phyloP scores from a whole-genome alignment of 2,329 filamentous ascomycete species.

The Aspergillus sp. region DNA sequence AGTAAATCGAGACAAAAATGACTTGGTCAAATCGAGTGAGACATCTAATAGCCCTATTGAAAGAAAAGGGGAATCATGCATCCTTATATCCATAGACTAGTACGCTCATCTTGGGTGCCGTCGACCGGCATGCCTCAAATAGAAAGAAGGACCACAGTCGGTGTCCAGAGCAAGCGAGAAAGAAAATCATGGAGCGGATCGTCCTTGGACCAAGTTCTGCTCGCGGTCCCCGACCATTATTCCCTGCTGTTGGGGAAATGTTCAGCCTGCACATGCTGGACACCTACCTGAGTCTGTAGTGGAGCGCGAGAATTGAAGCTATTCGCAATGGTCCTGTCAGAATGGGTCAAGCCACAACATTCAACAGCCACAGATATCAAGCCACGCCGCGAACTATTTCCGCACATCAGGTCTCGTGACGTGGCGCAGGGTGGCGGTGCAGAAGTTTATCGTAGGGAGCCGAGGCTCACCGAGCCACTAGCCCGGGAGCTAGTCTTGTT shows the following conservation, averaged over 20 bases:
- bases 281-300: neutral
- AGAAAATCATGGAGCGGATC: neutral
- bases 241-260: neutral
- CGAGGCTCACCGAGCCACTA: too few relatives aligned
- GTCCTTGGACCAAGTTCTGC: neutral
- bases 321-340: constrained; percentile 2
- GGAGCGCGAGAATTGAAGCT: constrained; percentile 5
- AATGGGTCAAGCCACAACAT: constrained; percentile 12
- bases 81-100: neutral
- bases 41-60: neutral
- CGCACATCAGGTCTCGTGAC: neutral
- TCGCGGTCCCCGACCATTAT: neutral
- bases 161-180: neutral
- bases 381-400: constrained; percentile 1
- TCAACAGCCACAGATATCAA: constrained; percentile 11
- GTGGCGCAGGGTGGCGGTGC: neutral
- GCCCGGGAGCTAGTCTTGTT: constrained; percentile 9
- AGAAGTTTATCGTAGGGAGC: too few relatives aligned
- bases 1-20: too few relatives aligned
- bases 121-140: neutral
- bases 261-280: neutral
- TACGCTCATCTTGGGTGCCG: neutral
- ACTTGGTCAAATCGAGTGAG: neutral
- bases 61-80: neutral
- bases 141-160: neutral